Conservation (phyloP, 2,329 filamentous ascomycete genomes). For the Sclerotiophoma versabilis region DNA sequence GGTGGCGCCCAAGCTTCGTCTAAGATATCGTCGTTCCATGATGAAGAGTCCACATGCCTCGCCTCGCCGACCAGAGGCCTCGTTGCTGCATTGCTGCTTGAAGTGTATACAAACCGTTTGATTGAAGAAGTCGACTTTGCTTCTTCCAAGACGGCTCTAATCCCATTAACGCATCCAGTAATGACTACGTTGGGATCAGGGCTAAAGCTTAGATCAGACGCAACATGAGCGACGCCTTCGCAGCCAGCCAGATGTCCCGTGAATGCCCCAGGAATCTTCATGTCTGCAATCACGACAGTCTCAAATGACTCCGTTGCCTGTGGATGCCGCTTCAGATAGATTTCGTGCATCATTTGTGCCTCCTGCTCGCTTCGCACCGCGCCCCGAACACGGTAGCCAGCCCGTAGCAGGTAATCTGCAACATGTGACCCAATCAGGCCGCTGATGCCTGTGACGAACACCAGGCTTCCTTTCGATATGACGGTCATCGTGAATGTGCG, state of each 20-base stretch:
- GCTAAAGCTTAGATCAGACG: conserved; percentile 3
- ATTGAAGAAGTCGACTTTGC: neutral
- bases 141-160: neutral
- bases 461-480: conserved; percentile 25
- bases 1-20: conserved; percentile 28
- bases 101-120: conserved; percentile 9
- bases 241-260: conserved; percentile 1
- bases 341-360: neutral
- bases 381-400: conserved; percentile 43
- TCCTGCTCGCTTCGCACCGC: conserved; percentile 30
- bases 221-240: conserved; percentile 1
- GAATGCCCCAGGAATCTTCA: conserved; percentile 1
- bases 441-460: conserved; percentile 44
- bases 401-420: conserved; percentile 38
- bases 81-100: conserved; percentile 12
- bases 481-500: neutral
- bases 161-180: neutral
- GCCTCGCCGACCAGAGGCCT: neutral
- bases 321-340: neutral
- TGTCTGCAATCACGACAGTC: neutral
- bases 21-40: conserved; percentile 3
- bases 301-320: neutral
- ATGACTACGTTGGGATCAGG: conserved; percentile 8
- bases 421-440: conserved; percentile 43
- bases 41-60: neutral